Base-by-base conservation (phyloP, 2,329 filamentous ascomycete genomes). In the Sporothrix brunneoviolacea region DNA sequence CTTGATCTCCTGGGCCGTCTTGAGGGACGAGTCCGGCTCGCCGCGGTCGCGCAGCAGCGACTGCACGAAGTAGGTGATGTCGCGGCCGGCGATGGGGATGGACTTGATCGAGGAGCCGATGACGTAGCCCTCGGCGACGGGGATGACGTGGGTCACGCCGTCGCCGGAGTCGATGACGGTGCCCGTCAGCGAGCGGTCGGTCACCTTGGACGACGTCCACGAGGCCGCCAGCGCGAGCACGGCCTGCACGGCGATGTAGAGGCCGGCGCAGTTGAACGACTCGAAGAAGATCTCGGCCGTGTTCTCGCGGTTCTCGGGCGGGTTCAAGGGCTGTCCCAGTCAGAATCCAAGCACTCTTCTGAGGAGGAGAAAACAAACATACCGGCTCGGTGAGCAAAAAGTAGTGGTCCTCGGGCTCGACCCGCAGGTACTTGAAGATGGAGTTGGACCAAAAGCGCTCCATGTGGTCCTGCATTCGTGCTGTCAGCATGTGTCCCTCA, bases 201-300 rank as follows among this genome's bases (percentile, higher is more conserved):
- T 91, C 15, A 97, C 91, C 74, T 97, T 98, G 48, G 91, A 95
- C 43, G 91, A 96, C 24, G 93, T 98, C 93, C 93, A 98, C 8
- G 93, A 97, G 18, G 94, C 93, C 39, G 93, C 93, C 40, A 98
- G 81, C 15, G 94, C 93, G 50, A 98, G 84, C 19, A 98, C 93
- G 28, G 93, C 93, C 72, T 98, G 93, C 13, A 98, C 93, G 41
- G 93, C 93, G 66, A 98, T 98, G 71, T 98, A 98, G 58, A 98
- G 84, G 71, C 93, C 93, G 52, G 93, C 91, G 69, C 93, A 97
- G 74, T 98, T 98, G 78, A 98, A 98, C 4, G 93, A 97, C 68
- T 98, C 93, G 73, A 98, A 98, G 82, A 98, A 96, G 71, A 98
- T 98, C 69, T 98, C 93, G 68, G 93, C 93, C 22, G 93, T 97